Base-by-base conservation (phyloP, 805 yeast genomes). In the Ogataea saltuana region DNA sequence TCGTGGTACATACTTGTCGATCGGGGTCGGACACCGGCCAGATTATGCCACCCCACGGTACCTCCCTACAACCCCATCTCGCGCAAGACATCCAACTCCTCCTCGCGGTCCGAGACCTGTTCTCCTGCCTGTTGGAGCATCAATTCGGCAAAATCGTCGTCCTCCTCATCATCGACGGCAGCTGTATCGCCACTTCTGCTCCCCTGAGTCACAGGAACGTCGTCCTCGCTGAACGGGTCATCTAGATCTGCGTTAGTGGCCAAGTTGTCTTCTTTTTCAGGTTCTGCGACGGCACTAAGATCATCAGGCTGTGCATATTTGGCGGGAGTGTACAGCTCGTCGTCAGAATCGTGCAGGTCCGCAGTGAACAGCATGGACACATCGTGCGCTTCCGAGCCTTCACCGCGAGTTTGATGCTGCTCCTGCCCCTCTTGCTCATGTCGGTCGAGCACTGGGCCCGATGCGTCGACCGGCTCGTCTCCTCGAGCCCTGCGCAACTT, bases 31-130 rank as follows among this genome's bases (percentile, higher is more conserved):
- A n/a, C n/a, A n/a, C n/a, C n/a, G n/a, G n/a, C n/a, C n/a, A n/a
- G n/a, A n/a, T n/a, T n/a, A n/a, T n/a, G n/a, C n/a, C n/a, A n/a
- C n/a, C n/a, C n/a, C n/a, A n/a, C n/a, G n/a, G n/a, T n/a, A n/a
- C n/a, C n/a, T n/a, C 13, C 18, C 74, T 68, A 58, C 68, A 74
- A 44, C 67, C 78, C 31, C 78, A 78, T 29, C 67, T 66, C 63
- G 63, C 72, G 36, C 59, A 74, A 58, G 55, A 73, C 53, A 47
- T 70, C 47, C 69, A 70, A 52, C 58, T 76, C 81, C 48, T 72
- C 64, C n/a, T 59, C 69, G 20, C 59, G 57, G 30, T 62, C 63
- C 13, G 11, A 19, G 10, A 16, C 22, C 12, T 17, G 12, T 4
- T 34, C 38, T 21, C 16, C 15, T 5, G 21, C 6, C 38, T 23